phyloP scores from a whole-genome alignment of 495 filamentous ascomycete species.

The Aspergillus sclerotiicarbonarius region DNA sequence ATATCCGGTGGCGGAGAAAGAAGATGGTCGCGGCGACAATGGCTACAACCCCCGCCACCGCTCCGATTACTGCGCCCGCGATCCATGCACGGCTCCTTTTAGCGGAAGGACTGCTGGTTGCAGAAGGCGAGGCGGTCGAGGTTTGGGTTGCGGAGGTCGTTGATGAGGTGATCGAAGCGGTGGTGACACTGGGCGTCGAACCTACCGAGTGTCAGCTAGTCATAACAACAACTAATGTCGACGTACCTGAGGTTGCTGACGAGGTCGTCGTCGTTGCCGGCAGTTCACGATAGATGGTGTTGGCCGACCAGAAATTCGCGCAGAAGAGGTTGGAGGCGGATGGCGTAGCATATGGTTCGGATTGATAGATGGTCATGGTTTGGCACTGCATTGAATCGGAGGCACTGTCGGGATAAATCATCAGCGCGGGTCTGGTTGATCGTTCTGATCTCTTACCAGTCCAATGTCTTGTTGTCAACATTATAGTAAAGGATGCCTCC shows the following conservation, averaged over 20 bases:
- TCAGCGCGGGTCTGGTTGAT: background rate
- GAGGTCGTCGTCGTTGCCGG: constrained; percentile 8
- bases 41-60: constrained; percentile 2
- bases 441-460: constrained; percentile 3
- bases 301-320: constrained; percentile 8
- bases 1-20: background rate
- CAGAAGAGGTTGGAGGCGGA: constrained; percentile 13
- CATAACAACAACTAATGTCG: no score
- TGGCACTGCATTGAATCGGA: background rate
- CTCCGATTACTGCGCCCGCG: constrained; percentile 8
- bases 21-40: background rate
- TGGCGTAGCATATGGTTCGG: constrained; percentile 7
- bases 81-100: constrained; percentile 10
- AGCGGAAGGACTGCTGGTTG: background rate
- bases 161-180: background rate
- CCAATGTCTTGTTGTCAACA: background rate
- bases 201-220: background rate
- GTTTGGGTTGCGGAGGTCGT: background rate
- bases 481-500: constrained; percentile 5
- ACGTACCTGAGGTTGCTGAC: background rate
- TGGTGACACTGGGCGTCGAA: background rate
- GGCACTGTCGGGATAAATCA: background rate
- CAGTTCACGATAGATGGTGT: constrained; percentile 9
- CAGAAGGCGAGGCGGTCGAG: background rate
- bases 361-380: constrained; percentile 16